phyloP scores from a whole-genome alignment of 179 eudicot genomes.

The Silene coronaria region DNA sequence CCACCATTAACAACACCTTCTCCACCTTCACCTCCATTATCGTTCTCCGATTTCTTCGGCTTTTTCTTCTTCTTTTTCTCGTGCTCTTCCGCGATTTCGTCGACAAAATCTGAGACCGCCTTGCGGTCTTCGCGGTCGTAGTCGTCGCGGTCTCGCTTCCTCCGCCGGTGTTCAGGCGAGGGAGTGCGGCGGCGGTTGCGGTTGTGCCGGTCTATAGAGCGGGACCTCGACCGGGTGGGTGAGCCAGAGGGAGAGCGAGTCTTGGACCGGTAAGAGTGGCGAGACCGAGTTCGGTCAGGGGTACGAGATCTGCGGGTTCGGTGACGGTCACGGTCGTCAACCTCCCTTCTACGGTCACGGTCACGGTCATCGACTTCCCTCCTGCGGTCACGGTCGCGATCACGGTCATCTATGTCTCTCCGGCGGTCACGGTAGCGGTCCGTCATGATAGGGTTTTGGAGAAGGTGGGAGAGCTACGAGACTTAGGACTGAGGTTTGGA shows the following conservation, averaged over 20 bases:
- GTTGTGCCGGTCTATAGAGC: conserved; percentile 37
- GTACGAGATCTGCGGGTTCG: conserved; percentile 35
- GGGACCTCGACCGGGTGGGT: conserved; percentile 33
- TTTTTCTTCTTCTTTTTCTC: conserved; percentile 29
- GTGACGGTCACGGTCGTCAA: conserved; percentile 25
- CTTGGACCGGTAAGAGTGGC: conserved; percentile 39
- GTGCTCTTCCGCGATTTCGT: conserved; percentile 43
- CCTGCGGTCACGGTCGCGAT: conserved; percentile 38
- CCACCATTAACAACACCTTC: conserved; percentile 10
- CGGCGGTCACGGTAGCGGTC: conserved; percentile 28
- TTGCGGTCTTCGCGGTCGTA: conserved; percentile 29
- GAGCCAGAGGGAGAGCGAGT: conserved; percentile 33
- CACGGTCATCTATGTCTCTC: conserved; percentile 37
- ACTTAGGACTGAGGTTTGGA: neutral
- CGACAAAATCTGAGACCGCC: conserved; percentile 42
- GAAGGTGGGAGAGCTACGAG: neutral
- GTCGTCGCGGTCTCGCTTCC: conserved; percentile 35
- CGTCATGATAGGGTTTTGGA: conserved; percentile 9
- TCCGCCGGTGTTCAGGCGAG: conserved; percentile 41
- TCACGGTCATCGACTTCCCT: conserved; percentile 37
- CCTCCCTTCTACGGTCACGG: conserved; percentile 28
- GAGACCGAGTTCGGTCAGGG: conserved; percentile 47
- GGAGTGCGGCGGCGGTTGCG: conserved; percentile 34
- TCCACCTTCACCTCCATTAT: neutral
- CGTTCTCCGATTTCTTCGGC: conserved; percentile 23